A percentile compares a stretch with the other conserved stretches of the same genome.
Conservation (phyloP, 2,329 filamentous ascomycete species). For the Pseudonectria foliicola region DNA sequence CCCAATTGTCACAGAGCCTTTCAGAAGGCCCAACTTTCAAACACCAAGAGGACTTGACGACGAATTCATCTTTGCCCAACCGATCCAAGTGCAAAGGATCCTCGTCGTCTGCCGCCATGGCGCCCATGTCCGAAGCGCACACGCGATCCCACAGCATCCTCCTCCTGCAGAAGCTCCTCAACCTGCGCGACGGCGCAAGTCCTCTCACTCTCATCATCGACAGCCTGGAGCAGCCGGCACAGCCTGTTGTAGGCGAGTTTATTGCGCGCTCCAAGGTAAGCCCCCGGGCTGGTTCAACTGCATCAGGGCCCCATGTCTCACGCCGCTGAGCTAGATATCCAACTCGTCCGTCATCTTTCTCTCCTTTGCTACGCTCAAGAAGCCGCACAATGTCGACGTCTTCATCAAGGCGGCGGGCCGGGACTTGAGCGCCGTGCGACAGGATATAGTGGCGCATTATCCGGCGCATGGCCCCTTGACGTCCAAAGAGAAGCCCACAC, state of each 20-base stretch:
- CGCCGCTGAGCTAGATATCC: too few species aligned
- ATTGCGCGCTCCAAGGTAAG: slow-evolving; percentile 64
- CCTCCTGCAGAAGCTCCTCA: slow-evolving; percentile 74
- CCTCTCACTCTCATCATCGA: slow-evolving; percentile 85
- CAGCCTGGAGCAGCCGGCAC: slow-evolving; percentile 72
- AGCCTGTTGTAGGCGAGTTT: slow-evolving; percentile 65
- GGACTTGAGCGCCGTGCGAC: slow-evolving; percentile 45
- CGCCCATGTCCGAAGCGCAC: slow-evolving; percentile 53
- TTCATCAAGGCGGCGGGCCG: slow-evolving; percentile 61
- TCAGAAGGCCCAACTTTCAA: too few species aligned
- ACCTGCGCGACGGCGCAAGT: slow-evolving; percentile 69
- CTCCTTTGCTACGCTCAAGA: slow-evolving; percentile 66
- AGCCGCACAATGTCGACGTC: slow-evolving; percentile 56
- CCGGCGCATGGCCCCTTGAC: slow-evolving; percentile 30
- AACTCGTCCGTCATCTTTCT: slow-evolving; percentile 68
- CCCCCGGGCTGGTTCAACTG: neutral
- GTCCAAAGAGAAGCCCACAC: slow-evolving; percentile 28
- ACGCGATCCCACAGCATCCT: slow-evolving; percentile 78
- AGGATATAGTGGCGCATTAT: slow-evolving; percentile 52
- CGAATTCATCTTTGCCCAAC: too few species aligned
- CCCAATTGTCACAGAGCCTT: too few species aligned
- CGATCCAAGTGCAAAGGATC: too few species aligned
- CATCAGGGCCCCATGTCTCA: too few species aligned
- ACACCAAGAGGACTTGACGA: too few species aligned
- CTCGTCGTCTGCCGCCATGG: slow-evolving; percentile 34